These are phyloP conservation scores for Fistulinella prunicolor DNA, from an alignment of 768 basidiomycete genomes.

Conservation along the genomic window DNA sequence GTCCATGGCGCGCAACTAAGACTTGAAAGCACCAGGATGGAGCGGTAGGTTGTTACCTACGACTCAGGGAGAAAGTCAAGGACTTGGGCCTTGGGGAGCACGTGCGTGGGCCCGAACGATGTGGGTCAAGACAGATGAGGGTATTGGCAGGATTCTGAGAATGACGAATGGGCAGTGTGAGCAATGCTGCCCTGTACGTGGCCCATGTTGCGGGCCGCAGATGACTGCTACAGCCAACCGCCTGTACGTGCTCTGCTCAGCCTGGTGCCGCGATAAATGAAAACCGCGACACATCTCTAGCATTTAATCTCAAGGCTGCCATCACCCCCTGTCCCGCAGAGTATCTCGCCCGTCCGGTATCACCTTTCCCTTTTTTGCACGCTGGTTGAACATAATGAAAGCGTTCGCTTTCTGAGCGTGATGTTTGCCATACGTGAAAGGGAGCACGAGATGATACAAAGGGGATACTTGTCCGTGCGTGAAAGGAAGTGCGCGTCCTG, in stretches of 20 bases:
- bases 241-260: constrained; percentile 44
- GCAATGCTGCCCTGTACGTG: constrained; percentile 35
- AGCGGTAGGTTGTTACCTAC: constrained; percentile 23
- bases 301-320: constrained; percentile 13
- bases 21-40: constrained; percentile 54
- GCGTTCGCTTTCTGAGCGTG: constrained; percentile 26
- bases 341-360: constrained; percentile 48
- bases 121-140: constrained; percentile 22
- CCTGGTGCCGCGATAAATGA: constrained; percentile 21
- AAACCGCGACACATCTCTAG: constrained; percentile 54
- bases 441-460: constrained; percentile 55
- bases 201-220: constrained; percentile 20
- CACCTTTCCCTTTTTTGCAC: constrained; percentile 42
- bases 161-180: constrained; percentile 32
- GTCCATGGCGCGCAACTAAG: constrained; percentile 53
- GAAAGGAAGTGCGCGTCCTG: constrained; percentile 12
- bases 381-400: constrained; percentile 23
- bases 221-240: constrained; percentile 6
- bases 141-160: constrained; percentile 11
- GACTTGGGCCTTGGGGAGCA: constrained; percentile 42
- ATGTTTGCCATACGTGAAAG: constrained; percentile 22
- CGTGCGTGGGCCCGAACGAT: constrained; percentile 38
- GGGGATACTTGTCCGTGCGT: constrained; percentile 43
- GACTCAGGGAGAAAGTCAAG: constrained; percentile 36
- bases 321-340: constrained; percentile 14